Percentiles rank a stretch among this genome's conserved stretches.
Conservation (phyloP, 2,329 filamentous ascomycete species). For the Colletotrichum sublineola region DNA sequence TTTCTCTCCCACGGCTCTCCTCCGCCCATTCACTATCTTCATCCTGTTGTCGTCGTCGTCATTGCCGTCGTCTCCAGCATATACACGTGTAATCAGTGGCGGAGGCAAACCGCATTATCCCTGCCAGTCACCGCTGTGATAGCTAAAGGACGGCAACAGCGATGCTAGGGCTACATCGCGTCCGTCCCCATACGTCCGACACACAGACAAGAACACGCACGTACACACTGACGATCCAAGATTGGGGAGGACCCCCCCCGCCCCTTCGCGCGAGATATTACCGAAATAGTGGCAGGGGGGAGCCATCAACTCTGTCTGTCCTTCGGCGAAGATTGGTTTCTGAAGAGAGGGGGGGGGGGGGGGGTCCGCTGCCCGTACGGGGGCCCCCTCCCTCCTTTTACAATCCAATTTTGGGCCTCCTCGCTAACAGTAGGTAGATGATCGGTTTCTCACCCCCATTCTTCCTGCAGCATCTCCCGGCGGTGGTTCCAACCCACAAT, state of each 20-base stretch:
- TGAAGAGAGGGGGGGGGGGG: neutral
- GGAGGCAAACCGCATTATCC: neutral
- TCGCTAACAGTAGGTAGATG: neutral
- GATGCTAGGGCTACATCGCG: neutral
- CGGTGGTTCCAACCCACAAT: neutral
- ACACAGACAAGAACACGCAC: neutral
- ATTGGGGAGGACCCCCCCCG: neutral
- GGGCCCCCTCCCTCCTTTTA: too few species aligned
- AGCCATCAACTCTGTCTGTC: neutral
- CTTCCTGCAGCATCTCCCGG: constrained; percentile 29
- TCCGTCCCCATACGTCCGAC: neutral
- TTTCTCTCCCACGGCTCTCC: neutral
- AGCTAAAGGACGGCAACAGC: too few species aligned
- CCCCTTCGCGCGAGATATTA: neutral
- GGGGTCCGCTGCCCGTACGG: neutral
- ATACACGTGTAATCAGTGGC: neutral
- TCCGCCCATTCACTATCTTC: neutral
- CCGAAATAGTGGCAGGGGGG: neutral
- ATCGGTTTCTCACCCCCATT: constrained; percentile 1
- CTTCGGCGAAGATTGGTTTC: neutral
- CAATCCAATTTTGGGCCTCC: neutral
- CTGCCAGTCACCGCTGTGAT: neutral
- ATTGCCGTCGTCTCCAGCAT: neutral
- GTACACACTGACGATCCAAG: neutral
- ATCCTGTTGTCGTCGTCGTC: neutral